phyloP scores from a whole-genome alignment of 2,329 filamentous ascomycete genomes.

The Colletotrichum simmondsii region DNA sequence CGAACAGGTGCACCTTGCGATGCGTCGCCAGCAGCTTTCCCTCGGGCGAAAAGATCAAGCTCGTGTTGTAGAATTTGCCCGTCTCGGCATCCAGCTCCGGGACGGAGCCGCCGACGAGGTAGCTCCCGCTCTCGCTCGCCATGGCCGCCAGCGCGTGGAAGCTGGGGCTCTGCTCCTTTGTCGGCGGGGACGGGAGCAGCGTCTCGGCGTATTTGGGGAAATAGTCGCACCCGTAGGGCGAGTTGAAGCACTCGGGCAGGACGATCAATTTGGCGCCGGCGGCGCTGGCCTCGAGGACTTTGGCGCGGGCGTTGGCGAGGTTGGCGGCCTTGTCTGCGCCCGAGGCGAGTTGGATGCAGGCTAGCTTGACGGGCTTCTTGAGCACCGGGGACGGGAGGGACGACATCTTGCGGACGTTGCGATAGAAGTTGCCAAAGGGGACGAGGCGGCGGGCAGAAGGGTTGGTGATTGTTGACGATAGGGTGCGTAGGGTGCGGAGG shows the following conservation, averaged over 20 bases:
- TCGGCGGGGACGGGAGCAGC: constrained; percentile 80
- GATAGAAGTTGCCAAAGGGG: constrained; percentile 7
- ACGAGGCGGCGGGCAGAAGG: constrained; percentile 12
- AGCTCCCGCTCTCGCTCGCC: constrained; percentile 81
- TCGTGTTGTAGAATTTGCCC: constrained; percentile 88
- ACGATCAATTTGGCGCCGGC: constrained; percentile 87
- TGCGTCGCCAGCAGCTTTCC: constrained; percentile 88
- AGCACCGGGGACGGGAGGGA: constrained; percentile 59
- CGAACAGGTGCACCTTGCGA: constrained; percentile 95
- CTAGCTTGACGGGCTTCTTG: constrained; percentile 81
- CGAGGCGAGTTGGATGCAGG: constrained; percentile 83
- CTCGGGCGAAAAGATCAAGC: constrained; percentile 81
- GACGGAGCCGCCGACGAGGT: constrained; percentile 91
- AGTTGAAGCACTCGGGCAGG: constrained; percentile 98
- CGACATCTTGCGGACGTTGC: constrained; percentile 21
- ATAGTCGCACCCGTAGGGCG: constrained; percentile 89
- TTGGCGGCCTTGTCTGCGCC: constrained; percentile 88
- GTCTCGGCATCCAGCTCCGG: constrained; percentile 76
- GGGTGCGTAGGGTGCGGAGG: constrained; percentile 13
- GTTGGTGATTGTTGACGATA: neutral
- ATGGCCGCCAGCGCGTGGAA: constrained; percentile 86
- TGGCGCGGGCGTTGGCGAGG: constrained; percentile 81
- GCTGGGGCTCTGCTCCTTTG: constrained; percentile 77
- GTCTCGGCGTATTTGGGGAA: constrained; percentile 94
- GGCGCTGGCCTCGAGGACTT: constrained; percentile 83